Evolutionary conservation across 2,329 filamentous ascomycete species (phyloP), one percentile per base, ranked within the genome.

Genomic region (Fusarium keratoplasticum): DNA sequence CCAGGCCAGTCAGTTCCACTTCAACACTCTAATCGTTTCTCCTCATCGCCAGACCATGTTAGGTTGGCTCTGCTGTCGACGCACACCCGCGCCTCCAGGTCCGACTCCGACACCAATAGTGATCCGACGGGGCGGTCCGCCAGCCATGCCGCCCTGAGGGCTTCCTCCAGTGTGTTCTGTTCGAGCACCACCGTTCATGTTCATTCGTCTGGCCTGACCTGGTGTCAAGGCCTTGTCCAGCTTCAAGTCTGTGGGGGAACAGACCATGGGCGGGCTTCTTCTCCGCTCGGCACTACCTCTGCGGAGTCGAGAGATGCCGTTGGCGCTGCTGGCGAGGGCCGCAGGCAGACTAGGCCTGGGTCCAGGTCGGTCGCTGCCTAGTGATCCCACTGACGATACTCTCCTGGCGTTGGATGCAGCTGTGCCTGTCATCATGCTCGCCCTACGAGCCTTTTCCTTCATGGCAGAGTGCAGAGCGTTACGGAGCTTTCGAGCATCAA

Each of bases 121-220:
- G 47, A 84, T 82, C 66, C 83, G 82, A 36, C 83, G 80, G 13
- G 78, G 73, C 38, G 77, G 77, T 27, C 78, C 78, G 14, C 75
- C 67, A 18, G 75, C 64, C 66, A 73, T 64, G 27, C 63, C 36
- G 5, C 77, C 73, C 20, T 76, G 77, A 1, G 80, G 78, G 31
- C 79, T 80, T 57, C 76, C 73, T 18, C 74, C 73, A 13, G 68
- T 52, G 2, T 66, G 76, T 40, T 83, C 82, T 5, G 78, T 36
- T 14, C 81, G 79, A 68, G 85, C 74, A 69, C 82, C 84, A 35
- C 84, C 84, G 38, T 86, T 84, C 66, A 90, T 80, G 73, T 89
- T 88, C 88, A 91, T 90, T 54, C 89, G 84, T 61, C 89, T 81
- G 25, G 88, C 89, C 76, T 91, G 89, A 3, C 88, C 88, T 2